Percentiles rank a stretch among this genome's conserved stretches.
Conservation (phyloP, 768 basidiomycete genomes). For the Thelephora ganbajun region DNA sequence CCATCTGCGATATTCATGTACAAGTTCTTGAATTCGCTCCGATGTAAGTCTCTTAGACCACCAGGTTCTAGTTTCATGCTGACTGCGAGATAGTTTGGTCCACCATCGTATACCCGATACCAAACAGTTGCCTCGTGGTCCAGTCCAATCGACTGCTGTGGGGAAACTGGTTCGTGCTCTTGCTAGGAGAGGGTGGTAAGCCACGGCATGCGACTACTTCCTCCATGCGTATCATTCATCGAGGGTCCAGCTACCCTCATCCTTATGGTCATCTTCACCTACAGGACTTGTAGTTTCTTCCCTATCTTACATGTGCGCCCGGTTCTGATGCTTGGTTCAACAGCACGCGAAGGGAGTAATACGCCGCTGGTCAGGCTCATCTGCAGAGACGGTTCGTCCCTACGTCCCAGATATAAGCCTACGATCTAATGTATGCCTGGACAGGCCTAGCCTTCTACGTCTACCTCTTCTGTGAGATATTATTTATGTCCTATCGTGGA, state of each 20-base stretch:
- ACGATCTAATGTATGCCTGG: neutral
- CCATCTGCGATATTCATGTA: constrained; percentile 2
- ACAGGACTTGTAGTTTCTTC: too few species aligned
- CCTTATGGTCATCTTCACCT: too few species aligned
- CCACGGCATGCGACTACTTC: neutral
- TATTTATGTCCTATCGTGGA: neutral
- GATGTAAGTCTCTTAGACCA: neutral
- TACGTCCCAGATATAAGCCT: neutral
- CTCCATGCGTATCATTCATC: neutral
- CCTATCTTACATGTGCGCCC: too few species aligned
- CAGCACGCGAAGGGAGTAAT: neutral
- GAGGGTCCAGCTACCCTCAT: too few species aligned
- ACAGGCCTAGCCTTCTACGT: constrained; percentile 5
- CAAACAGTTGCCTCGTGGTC: constrained; percentile 1
- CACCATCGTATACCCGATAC: neutral
- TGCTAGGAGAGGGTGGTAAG: constrained; percentile 3
- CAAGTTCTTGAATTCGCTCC: constrained; percentile 4
- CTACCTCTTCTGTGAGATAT: constrained; percentile 4
- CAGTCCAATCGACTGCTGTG: constrained; percentile 2
- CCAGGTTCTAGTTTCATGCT: neutral
- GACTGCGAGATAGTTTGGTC: neutral
- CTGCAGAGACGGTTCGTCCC: constrained; percentile 3
- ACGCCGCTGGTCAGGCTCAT: constrained; percentile 1
- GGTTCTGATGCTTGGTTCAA: neutral
- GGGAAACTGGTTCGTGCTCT: constrained; percentile 1